Base-by-base conservation (phyloP, 371 early-diverging fungal genomes). In the Mucor indicus region DNA sequence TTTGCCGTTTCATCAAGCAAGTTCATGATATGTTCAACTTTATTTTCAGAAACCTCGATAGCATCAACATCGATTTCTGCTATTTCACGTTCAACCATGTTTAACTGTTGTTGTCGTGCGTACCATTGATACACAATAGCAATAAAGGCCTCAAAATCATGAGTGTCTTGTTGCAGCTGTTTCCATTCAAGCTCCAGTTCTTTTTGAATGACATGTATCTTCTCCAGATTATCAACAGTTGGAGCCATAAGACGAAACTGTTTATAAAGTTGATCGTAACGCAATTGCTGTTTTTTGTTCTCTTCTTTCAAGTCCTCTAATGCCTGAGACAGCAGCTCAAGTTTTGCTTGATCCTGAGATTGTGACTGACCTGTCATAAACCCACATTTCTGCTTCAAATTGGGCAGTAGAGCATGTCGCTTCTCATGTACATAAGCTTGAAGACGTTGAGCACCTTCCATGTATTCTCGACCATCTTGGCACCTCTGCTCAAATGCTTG, bases 291-390 rank as follows among this genome's bases (percentile, higher is more conserved):
- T 2, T 49, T 51, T 13, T 45, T 42, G 29, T 51, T 60, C 0
- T 53, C 30, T 13, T 33, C 9, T 9, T 42, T 36, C 37, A 72
- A 42, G 10, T 48, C 31, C 11, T 15, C 38, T 7, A 65, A 29
- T 0, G 60, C 43, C 2, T 55, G 53, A 9, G 53, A 24, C 9
- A 74, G 39, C 39, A 40, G 50, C 2, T 62, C 57, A 38, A 53
- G 59, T 0, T 65, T 49, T 8, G 60, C 50, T 6, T 60, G 47
- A 37, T 74, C 74, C 27, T 74, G 70, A 19, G 64, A 63, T 37
- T 67, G 57, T 9, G 70, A 69, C 37, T 67, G 64, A 3, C 74
- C 74, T 0, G 67, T 74, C 54, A 74, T 69, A 36, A 74, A 69
- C 5, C 74, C 74, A 30, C 62, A 67, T 3, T 62, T 62, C 25